Percentiles rank a stretch among this genome's conserved stretches.
Evolutionary conservation across 176 grass and related monocot genomes (phyloP).

Genomic region (Elymus sibiricus): DNA sequence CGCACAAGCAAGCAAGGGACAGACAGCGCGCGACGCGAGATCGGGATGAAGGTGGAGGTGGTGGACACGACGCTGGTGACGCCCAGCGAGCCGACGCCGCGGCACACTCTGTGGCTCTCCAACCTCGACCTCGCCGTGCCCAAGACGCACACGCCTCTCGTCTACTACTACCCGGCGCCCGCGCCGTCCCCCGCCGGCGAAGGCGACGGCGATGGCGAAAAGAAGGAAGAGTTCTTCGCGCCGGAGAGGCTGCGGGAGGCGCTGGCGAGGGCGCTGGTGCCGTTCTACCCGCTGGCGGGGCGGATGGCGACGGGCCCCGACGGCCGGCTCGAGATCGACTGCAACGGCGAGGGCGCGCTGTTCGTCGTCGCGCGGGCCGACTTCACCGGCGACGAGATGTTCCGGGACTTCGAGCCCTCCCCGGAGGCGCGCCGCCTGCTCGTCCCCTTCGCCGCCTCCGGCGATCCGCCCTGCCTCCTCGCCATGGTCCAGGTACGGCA

Average conservation of each 20-base stretch:
- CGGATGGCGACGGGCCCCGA: slow-evolving; percentile 6
- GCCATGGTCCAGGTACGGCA: slow-evolving; percentile 51
- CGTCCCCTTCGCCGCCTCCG: slow-evolving; percentile 48
- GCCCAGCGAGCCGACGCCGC: slow-evolving; percentile 56
- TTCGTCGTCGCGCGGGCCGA: slow-evolving; percentile 48
- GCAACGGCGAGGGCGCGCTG: slow-evolving; percentile 57
- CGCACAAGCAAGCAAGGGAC: neutral
- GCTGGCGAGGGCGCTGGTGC: slow-evolving; percentile 50
- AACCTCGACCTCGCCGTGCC: slow-evolving; percentile 61
- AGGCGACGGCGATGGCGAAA: neutral
- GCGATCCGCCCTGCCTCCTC: slow-evolving; percentile 48
- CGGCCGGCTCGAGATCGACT: slow-evolving; percentile 51
- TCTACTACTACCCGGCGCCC: slow-evolving; percentile 55
- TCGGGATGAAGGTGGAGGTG: slow-evolving; percentile 58
- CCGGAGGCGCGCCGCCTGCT: slow-evolving; percentile 49
- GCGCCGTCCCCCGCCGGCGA: neutral
- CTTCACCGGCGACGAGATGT: slow-evolving; percentile 38
- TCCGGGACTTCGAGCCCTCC: slow-evolving; percentile 51
- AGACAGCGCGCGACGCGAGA: neutral
- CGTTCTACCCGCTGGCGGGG: slow-evolving; percentile 70
- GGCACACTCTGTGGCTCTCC: slow-evolving; percentile 48
- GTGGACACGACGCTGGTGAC: slow-evolving; percentile 52
- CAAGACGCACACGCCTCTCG: slow-evolving; percentile 48
- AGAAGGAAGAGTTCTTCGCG: slow-evolving; percentile 25
- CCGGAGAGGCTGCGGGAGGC: slow-evolving; percentile 42